Evolutionary conservation across 2,329 filamentous ascomycete species (phyloP), one percentile per base, ranked within the genome.

Genomic region (Cladosporium sp.): DNA sequence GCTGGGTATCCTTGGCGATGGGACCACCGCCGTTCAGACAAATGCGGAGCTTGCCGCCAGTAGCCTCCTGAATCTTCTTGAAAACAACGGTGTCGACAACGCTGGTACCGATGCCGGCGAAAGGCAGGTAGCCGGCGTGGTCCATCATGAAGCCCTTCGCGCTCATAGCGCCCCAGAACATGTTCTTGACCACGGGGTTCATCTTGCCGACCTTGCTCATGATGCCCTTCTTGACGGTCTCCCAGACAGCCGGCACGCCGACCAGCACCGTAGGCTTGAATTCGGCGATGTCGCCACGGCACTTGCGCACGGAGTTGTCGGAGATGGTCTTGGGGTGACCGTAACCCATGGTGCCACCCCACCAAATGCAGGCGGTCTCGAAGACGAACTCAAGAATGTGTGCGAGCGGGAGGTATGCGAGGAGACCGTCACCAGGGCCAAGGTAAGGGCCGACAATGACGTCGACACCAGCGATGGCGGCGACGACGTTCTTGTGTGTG

Each of bases 381-480:
- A 98, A 89, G 54, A 92, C 87, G 71, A 95, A 93, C 71, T 98
- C 93, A 63, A 98, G 84, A 64, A 97, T 97, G 68, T 98, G 93
- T 2, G 93, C 91, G 49, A 95, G 84, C 1, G 93, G 93, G 11
- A 98, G 82, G 70, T 97, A 98, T 18, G 91, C 89, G 43, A 98
- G 80, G 41, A 97, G 77, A 43, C 81, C 80, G 62, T 98, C 93
- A 43, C 80, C 82, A 54, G 86, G 83, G 55, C 84, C 85, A 46
- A 97, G 81, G 63, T 86, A 86, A 54, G 85, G 83, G 18, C 87
- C 87, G 44, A 97, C 84, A 56, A 89, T 84, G 40, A 80, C 80
- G 65, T 85, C 82, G 43, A 95, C 82, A 68, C 93, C 93, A 43
- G 92, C 86, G 59, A 95, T 73, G 52, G 87, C 87, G 58, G 89